Evolutionary conservation across 768 basidiomycete genomes (phyloP), one percentile per base, ranked within the genome.

Genomic region (Mycena capillaripes): DNA sequence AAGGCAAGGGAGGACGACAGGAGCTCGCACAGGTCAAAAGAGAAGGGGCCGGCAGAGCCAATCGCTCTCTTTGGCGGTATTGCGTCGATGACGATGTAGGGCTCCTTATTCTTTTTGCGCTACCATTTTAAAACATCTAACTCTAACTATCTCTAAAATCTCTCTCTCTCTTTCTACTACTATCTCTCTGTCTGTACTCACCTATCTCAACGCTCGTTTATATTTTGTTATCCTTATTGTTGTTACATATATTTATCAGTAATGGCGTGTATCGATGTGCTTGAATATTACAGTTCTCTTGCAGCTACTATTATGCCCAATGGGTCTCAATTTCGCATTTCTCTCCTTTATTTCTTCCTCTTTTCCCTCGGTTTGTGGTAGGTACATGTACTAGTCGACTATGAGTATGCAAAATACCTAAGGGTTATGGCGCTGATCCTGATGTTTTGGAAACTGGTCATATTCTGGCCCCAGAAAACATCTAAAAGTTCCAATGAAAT

Each of bases 1-100:
- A 82, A 70, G 69, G 82, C 82, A 16, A 77, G 78, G 9, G 78
- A 79, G 3, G 77, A 79, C 10, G 84, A 86, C 53, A 78, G 67
- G 69, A 65, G 36, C 0, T 86, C 85, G 30, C 38, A 4, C 62
- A 73, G 65, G 67, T 74, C 70, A 25, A 69, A 66, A 46, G 71
- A 75, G 46, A 70, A 62, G 38, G 38, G 11, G 66, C 55, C 25
- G 6, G 27, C 38, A 40, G 76, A 75, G 56, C 73, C 72, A 2
- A 72, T 59, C 7, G 42, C 76, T 14, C 73, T 81, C 69, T 81
- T 67, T 71, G 78, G 72, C 64, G 80, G 65, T 66, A 40, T 16
- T 27, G 77, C 44, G 23, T 42, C 30, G 9, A 11, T 74, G 48
- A 71, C 61, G 7, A 17, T 74, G 65, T 74, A 61, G 42, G 38